phyloP scores from a whole-genome alignment of 2,329 filamentous ascomycete species.

The Sarocladium oryzae region DNA sequence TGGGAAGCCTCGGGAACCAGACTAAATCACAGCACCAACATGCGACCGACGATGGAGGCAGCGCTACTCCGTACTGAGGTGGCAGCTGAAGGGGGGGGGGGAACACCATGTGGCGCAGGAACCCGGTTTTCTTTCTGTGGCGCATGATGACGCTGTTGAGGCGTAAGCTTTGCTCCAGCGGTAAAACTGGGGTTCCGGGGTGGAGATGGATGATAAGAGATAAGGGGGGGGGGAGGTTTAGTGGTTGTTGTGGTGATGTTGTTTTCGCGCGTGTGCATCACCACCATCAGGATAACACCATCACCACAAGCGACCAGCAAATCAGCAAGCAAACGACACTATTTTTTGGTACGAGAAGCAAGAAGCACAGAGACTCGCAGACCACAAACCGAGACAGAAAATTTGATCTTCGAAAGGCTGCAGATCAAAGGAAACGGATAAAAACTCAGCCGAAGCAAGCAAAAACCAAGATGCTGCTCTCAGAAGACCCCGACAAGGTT shows the following conservation, averaged over 20 bases:
- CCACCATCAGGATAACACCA: background rate
- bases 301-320: background rate
- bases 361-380: too few species aligned
- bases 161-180: background rate
- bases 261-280: slow-evolving; percentile 3
- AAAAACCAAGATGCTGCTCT: slow-evolving; percentile 71
- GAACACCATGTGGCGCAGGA: slow-evolving; percentile 9
- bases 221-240: background rate
- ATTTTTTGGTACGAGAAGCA: too few species aligned
- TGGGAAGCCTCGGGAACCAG: background rate
- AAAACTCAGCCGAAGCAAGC: background rate
- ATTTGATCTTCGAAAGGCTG: background rate
- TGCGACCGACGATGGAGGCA: slow-evolving; percentile 2
- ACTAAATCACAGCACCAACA: background rate
- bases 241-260: slow-evolving; percentile 9
- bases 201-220: background rate
- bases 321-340: background rate
- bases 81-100: background rate
- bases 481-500: slow-evolving; percentile 86
- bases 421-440: too few species aligned
- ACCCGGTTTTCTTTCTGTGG: slow-evolving; percentile 9
- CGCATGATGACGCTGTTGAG: slow-evolving; percentile 9
- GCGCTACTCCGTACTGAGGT: background rate
- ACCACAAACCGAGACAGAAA: too few species aligned
- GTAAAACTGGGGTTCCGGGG: background rate